Percentiles rank a stretch among this genome's conserved stretches.
Conservation (phyloP, 257 asterid species). For the Linaria vulgaris region DNA sequence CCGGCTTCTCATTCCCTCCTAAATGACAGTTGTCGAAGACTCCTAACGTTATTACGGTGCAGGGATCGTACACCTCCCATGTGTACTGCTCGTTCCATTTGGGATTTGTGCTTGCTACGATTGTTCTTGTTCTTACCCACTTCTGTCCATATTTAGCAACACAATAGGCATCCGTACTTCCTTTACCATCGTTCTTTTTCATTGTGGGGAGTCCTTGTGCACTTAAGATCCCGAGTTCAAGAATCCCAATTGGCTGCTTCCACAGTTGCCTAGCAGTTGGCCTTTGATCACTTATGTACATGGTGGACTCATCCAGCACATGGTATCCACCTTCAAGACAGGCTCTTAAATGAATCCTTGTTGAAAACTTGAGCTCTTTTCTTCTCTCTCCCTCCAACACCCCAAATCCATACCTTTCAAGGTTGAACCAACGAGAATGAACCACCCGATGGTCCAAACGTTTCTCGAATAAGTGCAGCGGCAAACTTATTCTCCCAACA, state of each 20-base stretch:
- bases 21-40: slow-evolving; percentile 65
- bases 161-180: slow-evolving; percentile 58
- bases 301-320: slow-evolving; percentile 64
- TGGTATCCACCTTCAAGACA: slow-evolving; percentile 75
- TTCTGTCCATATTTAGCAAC: slow-evolving; percentile 80
- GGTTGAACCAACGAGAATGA: slow-evolving; percentile 58
- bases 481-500: slow-evolving; percentile 48
- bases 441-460: slow-evolving; percentile 61
- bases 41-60: slow-evolving; percentile 66
- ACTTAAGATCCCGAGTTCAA: slow-evolving; percentile 62
- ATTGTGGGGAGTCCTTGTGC: slow-evolving; percentile 52
- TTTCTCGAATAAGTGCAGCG: slow-evolving; percentile 43
- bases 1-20: slow-evolving; percentile 37
- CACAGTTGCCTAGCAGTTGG: slow-evolving; percentile 66
- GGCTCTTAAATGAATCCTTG: slow-evolving; percentile 53
- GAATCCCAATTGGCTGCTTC: slow-evolving; percentile 65
- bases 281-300: slow-evolving; percentile 63
- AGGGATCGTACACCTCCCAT: slow-evolving; percentile 82
- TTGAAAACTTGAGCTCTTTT: slow-evolving; percentile 57
- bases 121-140: slow-evolving; percentile 77
- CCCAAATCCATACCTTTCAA: slow-evolving; percentile 61
- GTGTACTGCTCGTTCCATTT: slow-evolving; percentile 85
- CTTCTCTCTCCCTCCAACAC: slow-evolving; percentile 56
- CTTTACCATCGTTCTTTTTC: slow-evolving; percentile 49
- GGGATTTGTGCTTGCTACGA: slow-evolving; percentile 57